phyloP scores from a whole-genome alignment of 805 yeast species.

The Spathaspora sp. region DNA sequence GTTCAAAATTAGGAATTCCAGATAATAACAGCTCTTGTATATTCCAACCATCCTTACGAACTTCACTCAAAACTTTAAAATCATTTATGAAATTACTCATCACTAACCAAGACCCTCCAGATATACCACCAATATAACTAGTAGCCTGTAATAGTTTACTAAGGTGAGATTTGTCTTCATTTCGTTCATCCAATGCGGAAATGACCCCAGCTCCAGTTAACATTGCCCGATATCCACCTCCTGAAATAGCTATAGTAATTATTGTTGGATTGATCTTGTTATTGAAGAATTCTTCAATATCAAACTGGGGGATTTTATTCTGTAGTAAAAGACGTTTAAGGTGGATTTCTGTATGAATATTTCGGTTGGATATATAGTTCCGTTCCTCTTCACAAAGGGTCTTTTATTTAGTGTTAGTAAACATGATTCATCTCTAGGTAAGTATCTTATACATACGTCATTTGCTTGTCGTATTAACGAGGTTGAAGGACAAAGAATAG shows the following conservation, averaged over 20 bases:
- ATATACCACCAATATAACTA: constrained; percentile 58
- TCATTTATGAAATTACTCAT: constrained; percentile 39
- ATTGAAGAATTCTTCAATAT: constrained; percentile 18
- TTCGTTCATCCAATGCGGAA: constrained; percentile 47
- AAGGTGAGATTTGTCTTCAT: constrained; percentile 28
- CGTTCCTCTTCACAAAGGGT: constrained; percentile 16
- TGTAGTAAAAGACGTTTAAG: constrained; percentile 21
- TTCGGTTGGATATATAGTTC: constrained; percentile 26
- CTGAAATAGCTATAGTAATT: constrained; percentile 44
- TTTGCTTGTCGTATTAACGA: constrained; percentile 16
- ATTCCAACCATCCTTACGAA: constrained; percentile 32
- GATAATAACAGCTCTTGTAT: constrained; percentile 46
- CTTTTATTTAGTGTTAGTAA: constrained; percentile 9
- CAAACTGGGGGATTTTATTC: constrained; percentile 30
- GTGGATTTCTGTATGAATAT: constrained; percentile 20
- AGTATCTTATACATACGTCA: constrained; percentile 12
- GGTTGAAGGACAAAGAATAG: constrained; percentile 20
- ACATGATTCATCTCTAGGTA: background rate
- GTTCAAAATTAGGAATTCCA: constrained; percentile 56
- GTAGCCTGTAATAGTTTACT: constrained; percentile 54
- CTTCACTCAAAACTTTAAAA: constrained; percentile 18
- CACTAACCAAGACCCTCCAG: constrained; percentile 74
- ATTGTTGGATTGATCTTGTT: constrained; percentile 13
- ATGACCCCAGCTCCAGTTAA: constrained; percentile 54
- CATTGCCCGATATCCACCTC: constrained; percentile 61